A percentile compares a stretch with the other conserved stretches of the same genome.
These are phyloP conservation scores for Teratosphaeria zuluensis DNA, from an alignment of 2,329 filamentous ascomycete species.

Conservation along the genomic window DNA sequence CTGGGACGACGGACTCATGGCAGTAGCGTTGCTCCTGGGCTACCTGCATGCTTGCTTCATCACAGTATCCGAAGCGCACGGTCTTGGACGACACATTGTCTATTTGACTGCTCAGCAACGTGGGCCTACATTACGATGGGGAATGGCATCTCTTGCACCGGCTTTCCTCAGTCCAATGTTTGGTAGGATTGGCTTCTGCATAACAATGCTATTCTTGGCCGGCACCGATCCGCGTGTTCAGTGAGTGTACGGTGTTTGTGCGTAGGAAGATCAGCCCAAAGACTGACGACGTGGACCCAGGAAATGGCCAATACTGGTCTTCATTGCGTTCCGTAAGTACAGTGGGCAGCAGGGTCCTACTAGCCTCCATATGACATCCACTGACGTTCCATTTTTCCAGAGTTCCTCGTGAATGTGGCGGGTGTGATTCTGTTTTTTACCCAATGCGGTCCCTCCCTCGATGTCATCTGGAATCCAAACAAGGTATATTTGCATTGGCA, in stretches of 20 bases:
- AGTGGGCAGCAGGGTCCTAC: background rate
- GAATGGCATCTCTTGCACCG: constrained; percentile 14
- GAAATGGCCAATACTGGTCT: constrained; percentile 19
- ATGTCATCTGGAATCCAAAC: constrained; percentile 8
- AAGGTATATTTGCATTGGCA: background rate
- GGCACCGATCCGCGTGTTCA: constrained; percentile 16
- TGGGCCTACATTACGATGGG: constrained; percentile 11
- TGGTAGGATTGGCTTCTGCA: constrained; percentile 20
- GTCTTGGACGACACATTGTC: constrained; percentile 19
- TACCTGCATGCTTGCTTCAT: constrained; percentile 16
- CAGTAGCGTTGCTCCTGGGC: constrained; percentile 13
- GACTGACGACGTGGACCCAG: background rate
- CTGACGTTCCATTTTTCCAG: background rate
- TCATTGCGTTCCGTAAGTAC: constrained; percentile 12
- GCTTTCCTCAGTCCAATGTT: constrained; percentile 19
- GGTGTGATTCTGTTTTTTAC: constrained; percentile 16
- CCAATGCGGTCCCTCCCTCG: constrained; percentile 19
- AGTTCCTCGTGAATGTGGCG: constrained; percentile 16
- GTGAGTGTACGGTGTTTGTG: background rate
- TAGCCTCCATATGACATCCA: background rate
- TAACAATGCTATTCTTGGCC: constrained; percentile 20
- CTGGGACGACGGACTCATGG: constrained; percentile 20
- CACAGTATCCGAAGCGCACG: constrained; percentile 10
- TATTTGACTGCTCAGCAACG: constrained; percentile 11
- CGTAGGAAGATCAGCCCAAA: background rate